These are phyloP conservation scores for Tetragonia tetragonoides DNA, from an alignment of 148 eudicot genomes.

Conservation along the genomic window DNA sequence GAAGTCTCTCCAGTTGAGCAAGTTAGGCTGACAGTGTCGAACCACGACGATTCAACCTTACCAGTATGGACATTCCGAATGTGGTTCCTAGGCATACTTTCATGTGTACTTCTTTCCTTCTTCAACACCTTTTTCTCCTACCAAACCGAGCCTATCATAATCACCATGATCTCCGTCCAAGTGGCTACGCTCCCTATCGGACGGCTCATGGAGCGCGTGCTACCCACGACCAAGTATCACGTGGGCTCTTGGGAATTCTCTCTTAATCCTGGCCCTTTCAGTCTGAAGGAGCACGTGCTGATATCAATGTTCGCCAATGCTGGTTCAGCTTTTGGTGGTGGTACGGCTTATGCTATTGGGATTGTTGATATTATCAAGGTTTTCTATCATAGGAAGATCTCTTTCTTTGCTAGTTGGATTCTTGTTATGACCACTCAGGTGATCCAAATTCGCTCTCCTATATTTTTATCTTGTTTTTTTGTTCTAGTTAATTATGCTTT, in stretches of 20 bases:
- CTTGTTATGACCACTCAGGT: conserved; percentile 93
- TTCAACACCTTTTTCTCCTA: conserved; percentile 78
- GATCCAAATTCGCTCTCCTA: not conserved
- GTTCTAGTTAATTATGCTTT: not conserved
- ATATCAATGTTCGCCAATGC: conserved; percentile 86
- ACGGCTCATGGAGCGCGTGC: conserved; percentile 51
- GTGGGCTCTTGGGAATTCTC: conserved; percentile 53
- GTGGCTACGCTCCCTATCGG: conserved; percentile 75
- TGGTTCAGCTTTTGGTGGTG: conserved; percentile 69
- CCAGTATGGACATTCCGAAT: conserved; percentile 95
- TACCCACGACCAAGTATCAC: conserved; percentile 43
- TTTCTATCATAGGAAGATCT: conserved; percentile 59
- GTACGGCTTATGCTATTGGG: conserved; percentile 71
- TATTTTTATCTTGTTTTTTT: not conserved
- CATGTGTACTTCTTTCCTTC: conserved; percentile 67
- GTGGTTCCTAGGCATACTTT: conserved; percentile 74
- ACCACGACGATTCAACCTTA: conserved; percentile 64
- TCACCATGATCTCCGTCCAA: conserved; percentile 71
- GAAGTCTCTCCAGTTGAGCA: conserved; percentile 79
- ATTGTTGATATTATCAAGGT: conserved; percentile 76
- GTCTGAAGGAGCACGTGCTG: conserved; percentile 83
- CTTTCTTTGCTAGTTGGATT: conserved; percentile 78
- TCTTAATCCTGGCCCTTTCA: conserved; percentile 85
- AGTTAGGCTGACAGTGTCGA: conserved; percentile 71
- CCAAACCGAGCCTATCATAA: conserved; percentile 68